These are phyloP conservation scores for Carpinus fangiana DNA, from an alignment of 306 rosid species.

Conservation along the genomic window DNA sequence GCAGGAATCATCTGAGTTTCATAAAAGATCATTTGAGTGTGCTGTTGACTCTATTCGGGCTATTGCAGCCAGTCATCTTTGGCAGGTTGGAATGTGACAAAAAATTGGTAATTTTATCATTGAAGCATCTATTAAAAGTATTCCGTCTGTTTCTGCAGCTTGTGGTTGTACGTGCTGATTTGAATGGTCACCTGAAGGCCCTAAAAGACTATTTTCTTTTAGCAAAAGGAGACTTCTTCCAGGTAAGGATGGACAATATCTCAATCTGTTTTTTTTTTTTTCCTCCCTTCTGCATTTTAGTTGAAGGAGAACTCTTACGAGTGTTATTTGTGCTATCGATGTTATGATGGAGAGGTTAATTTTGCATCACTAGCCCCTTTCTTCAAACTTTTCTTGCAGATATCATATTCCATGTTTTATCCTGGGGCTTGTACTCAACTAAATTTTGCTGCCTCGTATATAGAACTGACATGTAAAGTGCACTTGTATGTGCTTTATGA, in stretches of 20 bases:
- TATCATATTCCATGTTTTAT: not conserved
- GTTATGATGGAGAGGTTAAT: not conserved
- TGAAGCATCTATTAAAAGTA: conserved; percentile 24
- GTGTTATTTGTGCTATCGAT: not conserved
- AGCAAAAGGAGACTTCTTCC: conserved; percentile 98
- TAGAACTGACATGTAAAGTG: not conserved
- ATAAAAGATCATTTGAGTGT: conserved; percentile 87
- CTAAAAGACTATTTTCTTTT: conserved; percentile 92
- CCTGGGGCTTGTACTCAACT: not conserved
- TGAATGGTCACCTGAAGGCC: conserved; percentile 92
- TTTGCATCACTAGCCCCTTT: not conserved
- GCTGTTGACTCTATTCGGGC: conserved; percentile 87
- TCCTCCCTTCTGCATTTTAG: conserved; percentile 4
- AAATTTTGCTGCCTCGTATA: not conserved
- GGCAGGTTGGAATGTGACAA: conserved; percentile 73
- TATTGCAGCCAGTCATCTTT: conserved; percentile 94
- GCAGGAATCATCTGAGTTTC: conserved; percentile 92
- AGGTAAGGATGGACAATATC: conserved; percentile 53
- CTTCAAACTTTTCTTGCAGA: not conserved
- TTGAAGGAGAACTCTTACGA: not conserved
- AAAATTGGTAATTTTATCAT: conserved; percentile 18
- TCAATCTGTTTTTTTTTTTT: not conserved
- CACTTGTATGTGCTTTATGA: not conserved
- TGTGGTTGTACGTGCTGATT: conserved; percentile 94
- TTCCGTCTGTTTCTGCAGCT: conserved; percentile 63